Base-by-base conservation (phyloP, 352 stramenopile species). In the Phytophthora macrochlamydospora region DNA sequence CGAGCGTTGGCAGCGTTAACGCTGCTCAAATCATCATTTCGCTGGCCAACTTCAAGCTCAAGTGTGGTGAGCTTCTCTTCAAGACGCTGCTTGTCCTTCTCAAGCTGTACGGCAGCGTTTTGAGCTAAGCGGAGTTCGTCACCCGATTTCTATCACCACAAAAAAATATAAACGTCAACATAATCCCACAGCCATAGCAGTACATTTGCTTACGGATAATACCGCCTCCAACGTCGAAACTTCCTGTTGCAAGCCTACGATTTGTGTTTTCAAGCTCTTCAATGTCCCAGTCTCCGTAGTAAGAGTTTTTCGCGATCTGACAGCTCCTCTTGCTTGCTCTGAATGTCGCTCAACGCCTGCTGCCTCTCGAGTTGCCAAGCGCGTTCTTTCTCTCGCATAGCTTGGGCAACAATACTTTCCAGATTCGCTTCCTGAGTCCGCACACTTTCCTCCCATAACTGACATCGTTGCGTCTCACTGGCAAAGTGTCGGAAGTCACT, bases 341-440 rank as follows among this genome's bases (percentile, higher is more conserved):
- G 69, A 29, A 73, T 59, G 29, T 75, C 72, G 29, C 46, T 49
- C 4, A 57, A 69, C 29, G 60, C 35, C 37, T 76, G 70, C 3
- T 81, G 60, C 56, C 72, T 65, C 33, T 89, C 82, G 13, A 88
- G 56, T 28, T 83, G 57, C 64, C 74, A 83, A 24, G 56, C 62
- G 11, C 74, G 71, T 54, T 91, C 82, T 40, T 89, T 87, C 44
- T 87, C 80, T 1, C 65, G 49, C 24, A 86, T 67, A 3, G 73
- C 67, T 35, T 81, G 70, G 7, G 70, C 65, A 4, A 91, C 66
- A 0, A 79, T 56, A 8, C 67, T 51, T 35, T 88, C 69, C 45
- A 85, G 28, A 35, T 85, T 89, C 5, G 57, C 67, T 61, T 91
- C 80, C 46, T 85, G 78, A 2, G 67, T 61, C 0, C 68, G 67